phyloP scores from a whole-genome alignment of 2,329 filamentous ascomycete genomes.

The Alternaria postmessia region DNA sequence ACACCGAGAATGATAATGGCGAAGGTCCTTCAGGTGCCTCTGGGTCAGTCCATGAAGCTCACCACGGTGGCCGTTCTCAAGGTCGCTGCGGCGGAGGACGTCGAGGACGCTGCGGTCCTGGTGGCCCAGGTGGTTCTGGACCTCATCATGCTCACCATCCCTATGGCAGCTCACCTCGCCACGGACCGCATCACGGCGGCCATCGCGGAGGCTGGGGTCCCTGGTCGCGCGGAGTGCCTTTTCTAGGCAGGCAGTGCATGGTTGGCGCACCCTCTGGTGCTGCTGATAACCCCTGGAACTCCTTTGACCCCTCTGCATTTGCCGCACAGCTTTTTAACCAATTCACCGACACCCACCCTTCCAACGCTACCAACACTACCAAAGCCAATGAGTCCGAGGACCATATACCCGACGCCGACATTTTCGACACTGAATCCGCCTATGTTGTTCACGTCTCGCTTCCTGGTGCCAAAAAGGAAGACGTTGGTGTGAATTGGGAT shows the following conservation, averaged over 20 bases:
- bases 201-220: slow-evolving; percentile 38
- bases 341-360: slow-evolving; percentile 38
- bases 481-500: slow-evolving; percentile 80
- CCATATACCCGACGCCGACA: slow-evolving; percentile 73
- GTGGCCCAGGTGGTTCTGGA: slow-evolving; percentile 30
- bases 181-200: slow-evolving; percentile 23
- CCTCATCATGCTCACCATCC: slow-evolving; percentile 21
- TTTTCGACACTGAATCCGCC: slow-evolving; percentile 72
- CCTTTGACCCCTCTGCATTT: slow-evolving; percentile 38
- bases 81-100: slow-evolving; percentile 30
- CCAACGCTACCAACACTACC: slow-evolving; percentile 22
- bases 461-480: slow-evolving; percentile 80
- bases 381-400: slow-evolving; percentile 36
- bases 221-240: slow-evolving; percentile 30
- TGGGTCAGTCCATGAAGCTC: slow-evolving; percentile 35
- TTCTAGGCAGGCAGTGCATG: slow-evolving; percentile 8
- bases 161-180: slow-evolving; percentile 16
- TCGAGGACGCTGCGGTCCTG: slow-evolving; percentile 34
- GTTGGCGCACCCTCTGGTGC: slow-evolving; percentile 22
- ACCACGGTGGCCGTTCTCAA: slow-evolving; percentile 14
- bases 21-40: slow-evolving; percentile 42
- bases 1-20: slow-evolving; percentile 34
- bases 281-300: slow-evolving; percentile 15
- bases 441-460: slow-evolving; percentile 75
- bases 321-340: slow-evolving; percentile 44